These are phyloP conservation scores for Spencermartinsiella ligniputridi DNA, from an alignment of 1,139 yeast genomes.

Conservation along the genomic window DNA sequence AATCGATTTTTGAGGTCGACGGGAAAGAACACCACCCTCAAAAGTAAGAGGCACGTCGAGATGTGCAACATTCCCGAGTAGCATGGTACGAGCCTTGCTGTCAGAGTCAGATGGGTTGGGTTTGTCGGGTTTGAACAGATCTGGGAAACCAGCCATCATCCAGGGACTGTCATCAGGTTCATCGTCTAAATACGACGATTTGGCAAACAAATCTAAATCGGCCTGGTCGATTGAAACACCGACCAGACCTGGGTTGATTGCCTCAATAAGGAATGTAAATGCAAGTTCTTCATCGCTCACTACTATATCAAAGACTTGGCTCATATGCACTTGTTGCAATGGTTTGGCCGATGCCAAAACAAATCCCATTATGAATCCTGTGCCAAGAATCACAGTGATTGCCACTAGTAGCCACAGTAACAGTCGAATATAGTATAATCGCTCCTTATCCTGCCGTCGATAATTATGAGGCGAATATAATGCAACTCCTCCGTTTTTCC, in stretches of 20 bases:
- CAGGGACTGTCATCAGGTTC: conserved; percentile 10
- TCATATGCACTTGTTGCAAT: conserved; percentile 59
- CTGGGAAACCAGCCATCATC: conserved; percentile 1
- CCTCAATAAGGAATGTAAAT: conserved; percentile 71
- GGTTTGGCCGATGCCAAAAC: conserved; percentile 85
- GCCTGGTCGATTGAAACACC: conserved; percentile 60
- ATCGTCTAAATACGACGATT: conserved; percentile 50
- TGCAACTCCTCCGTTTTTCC: conserved; percentile 22
- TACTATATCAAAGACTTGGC: conserved; percentile 61
- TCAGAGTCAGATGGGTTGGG: conserved; percentile 15
- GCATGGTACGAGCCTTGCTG: conserved; percentile 49
- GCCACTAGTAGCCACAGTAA: conserved; percentile 29
- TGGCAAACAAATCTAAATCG: conserved; percentile 84
- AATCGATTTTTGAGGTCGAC: conserved; percentile 50
- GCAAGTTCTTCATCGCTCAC: conserved; percentile 83
- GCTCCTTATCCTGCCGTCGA: conserved; percentile 17
- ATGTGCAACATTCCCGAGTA: conserved; percentile 62
- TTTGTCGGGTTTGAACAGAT: conserved; percentile 12
- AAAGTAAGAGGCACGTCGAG: conserved; percentile 74
- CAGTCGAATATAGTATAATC: conserved; percentile 26
- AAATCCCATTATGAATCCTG: conserved; percentile 81
- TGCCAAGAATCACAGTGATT: conserved; percentile 26
- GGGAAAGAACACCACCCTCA: conserved; percentile 71
- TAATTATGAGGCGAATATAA: conserved; percentile 34
- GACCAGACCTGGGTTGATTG: conserved; percentile 82